Evolutionary conservation across 2,329 filamentous ascomycete species (phyloP), one percentile per base, ranked within the genome.

Genomic region (Neospermospora avenae): DNA sequence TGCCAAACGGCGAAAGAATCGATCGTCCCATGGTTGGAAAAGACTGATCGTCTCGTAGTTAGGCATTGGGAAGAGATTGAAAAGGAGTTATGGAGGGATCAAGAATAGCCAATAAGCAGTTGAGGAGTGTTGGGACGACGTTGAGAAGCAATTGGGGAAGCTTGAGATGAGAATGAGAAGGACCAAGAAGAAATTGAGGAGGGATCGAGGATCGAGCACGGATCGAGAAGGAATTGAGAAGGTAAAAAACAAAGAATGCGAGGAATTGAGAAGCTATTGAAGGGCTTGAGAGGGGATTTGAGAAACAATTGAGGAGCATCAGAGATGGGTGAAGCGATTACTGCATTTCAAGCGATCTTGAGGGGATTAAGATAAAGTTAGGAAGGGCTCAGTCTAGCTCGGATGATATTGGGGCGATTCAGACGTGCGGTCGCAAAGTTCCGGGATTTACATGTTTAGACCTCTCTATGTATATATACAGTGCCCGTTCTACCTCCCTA

Each of bases 391-490:
- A 46, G 42, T 46, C 42, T 24, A 46, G 42, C 42, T 46, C 42
- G 42, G 42, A 46, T 24, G 22, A 46, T 46, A 46, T 46, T 46
- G 42, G 28, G 42, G 42, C 42, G 42, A 46, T 46, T 46, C 42
- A 25, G 42, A 46, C 42, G 42, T 46, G 42, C 42, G 42, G 42
- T 46, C 42, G 22, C 42, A 46, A 46, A 46, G 42, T 46, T 46
- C 28, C 7, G 25, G 46, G 25, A 51, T 51, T 51, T 16, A 28
- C 35, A 51, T 51, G 46, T 51, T 51, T 51, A 51, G 46, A 51
- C 31, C 46, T 51, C 31, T 51, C 25, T 28, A 51, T 51, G 46
- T 51, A 51, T 51, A 49, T 35, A 18, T 51, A 51, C 25, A 51
- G 46, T 51, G 46, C 46, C 35, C 25, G 46, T 28, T 51, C 46